Conservation (phyloP, 2,329 filamentous ascomycete species). For the Stagonosporopsis vannaccii region DNA sequence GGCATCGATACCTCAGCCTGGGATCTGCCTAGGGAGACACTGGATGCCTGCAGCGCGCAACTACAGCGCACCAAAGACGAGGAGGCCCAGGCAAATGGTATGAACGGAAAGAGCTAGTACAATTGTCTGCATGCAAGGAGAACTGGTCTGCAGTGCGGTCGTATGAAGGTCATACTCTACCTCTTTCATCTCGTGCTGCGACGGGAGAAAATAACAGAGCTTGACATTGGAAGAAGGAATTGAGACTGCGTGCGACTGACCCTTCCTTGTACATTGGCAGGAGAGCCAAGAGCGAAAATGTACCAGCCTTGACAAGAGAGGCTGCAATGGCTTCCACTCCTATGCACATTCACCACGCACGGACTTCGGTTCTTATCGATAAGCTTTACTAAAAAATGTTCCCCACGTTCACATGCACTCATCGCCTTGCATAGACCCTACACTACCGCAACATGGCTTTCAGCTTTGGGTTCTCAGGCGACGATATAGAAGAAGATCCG, state of each 20-base stretch:
- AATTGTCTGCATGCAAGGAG: neutral
- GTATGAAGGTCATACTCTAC: neutral
- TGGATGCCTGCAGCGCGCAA: conserved; percentile 38
- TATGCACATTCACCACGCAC: conserved; percentile 8
- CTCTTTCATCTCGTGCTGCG: neutral
- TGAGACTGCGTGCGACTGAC: neutral
- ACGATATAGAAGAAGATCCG: conserved; percentile 63
- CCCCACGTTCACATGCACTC: conserved; percentile 18
- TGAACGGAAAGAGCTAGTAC: conserved; percentile 19
- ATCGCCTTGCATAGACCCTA: neutral
- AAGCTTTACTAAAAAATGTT: conserved; percentile 19
- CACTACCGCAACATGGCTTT: conserved; percentile 49
- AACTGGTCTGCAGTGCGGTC: neutral
- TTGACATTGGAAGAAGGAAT: neutral
- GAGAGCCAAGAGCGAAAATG: no score
- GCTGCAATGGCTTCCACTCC: neutral
- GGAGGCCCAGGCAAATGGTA: conserved; percentile 26
- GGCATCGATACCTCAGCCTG: conserved; percentile 44
- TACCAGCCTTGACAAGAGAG: neutral
- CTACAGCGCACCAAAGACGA: conserved; percentile 33
- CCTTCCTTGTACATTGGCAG: neutral
- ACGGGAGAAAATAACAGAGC: neutral
- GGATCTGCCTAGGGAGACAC: conserved; percentile 41
- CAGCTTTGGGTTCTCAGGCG: conserved; percentile 65
- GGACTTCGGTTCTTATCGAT: conserved; percentile 17